These are phyloP conservation scores for Colletotrichum magnum DNA, from an alignment of 2,329 filamentous ascomycete genomes.

Conservation along the genomic window DNA sequence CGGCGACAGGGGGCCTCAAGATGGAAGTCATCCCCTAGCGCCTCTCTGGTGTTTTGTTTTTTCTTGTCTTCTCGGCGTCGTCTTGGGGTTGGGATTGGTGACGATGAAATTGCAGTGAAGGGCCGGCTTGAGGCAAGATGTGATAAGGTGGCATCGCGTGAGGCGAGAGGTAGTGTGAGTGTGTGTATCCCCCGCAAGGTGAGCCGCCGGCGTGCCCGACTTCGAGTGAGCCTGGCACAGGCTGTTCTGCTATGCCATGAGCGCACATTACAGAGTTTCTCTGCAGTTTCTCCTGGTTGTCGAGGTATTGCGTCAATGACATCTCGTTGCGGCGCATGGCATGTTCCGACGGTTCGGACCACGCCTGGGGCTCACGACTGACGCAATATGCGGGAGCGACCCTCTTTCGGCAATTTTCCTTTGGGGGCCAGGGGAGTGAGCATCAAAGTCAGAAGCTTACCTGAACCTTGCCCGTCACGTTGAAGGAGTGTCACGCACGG, in stretches of 20 bases:
- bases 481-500: too few relatives aligned
- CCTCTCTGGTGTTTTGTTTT: constrained; percentile 4
- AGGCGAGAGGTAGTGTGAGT: neutral
- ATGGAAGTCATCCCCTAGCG: constrained; percentile 37
- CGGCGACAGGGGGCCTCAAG: constrained; percentile 24
- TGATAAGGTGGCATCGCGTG: constrained; percentile 21
- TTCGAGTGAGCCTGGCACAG: neutral
- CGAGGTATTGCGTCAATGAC: neutral
- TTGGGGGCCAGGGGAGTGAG: neutral
- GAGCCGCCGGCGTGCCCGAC: neutral
- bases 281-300: neutral
- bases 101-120: constrained; percentile 12
- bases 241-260: neutral
- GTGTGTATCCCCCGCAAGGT: neutral
- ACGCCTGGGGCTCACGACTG: constrained; percentile 18
- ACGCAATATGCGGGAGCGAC: constrained; percentile 26
- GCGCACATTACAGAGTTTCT: neutral
- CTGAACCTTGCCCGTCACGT: neutral
- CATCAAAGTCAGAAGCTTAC: constrained; percentile 26
- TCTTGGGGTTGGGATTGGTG: constrained; percentile 12
- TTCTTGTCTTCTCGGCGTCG: neutral
- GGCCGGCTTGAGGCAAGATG: neutral
- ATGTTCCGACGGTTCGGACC: constrained; percentile 33
- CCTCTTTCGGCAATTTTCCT: constrained; percentile 21
- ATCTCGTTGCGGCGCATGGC: constrained; percentile 12